Base-by-base conservation (phyloP, 2,329 filamentous ascomycete genomes). In the Xylaria hypoxylon region DNA sequence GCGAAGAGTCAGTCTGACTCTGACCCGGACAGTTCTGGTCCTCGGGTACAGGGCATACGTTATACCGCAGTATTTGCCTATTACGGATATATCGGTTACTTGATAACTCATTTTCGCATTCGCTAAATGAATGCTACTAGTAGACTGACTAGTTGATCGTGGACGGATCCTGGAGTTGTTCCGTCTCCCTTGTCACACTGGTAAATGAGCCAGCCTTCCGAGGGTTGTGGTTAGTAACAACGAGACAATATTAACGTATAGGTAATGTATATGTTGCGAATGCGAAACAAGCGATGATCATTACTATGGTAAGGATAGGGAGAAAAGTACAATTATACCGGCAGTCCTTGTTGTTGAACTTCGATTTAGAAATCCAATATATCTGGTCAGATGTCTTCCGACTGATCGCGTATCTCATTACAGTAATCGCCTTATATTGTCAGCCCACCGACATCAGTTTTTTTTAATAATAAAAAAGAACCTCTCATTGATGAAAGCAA, bases 151-250 rank as follows among this genome's bases (percentile, higher is more conserved):
- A 24, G 51, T 48, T 44, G 19, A 48, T 1, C 11, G n/a, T 19
- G 8, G 40, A 35, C 45, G 35, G 51, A 31, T 40, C 17, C 24
- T 57, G n/a, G 24, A 57, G 44, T 67, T 60, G 42, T 51, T 56
- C 65, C 51, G 62, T 35, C 24, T 64, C 55, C 53, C 26, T 42
- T 35, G 24, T 42, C 42, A 19, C 50, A 22, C 56, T 59, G 22
- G 28, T 17, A 56, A 22, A 31, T n/a, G 40, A 35, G 38, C 22
- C 26, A 35, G 42, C 55, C 33, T 24, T 33, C 40, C 40, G 28
- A 31, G 8, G 11, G 5, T 19, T 31, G 26, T 19, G 8, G 10
- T 24, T 2, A 47, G 22, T 22, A 47, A 47, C 35, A 11, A 31
- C 3, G 10, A 17, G 35, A 44, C 22, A 19, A 19, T 8, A 57